Evolutionary conservation across 1,139 yeast species (phyloP), one percentile per base, ranked within the genome.

Genomic region (Geotrichum candidum): DNA sequence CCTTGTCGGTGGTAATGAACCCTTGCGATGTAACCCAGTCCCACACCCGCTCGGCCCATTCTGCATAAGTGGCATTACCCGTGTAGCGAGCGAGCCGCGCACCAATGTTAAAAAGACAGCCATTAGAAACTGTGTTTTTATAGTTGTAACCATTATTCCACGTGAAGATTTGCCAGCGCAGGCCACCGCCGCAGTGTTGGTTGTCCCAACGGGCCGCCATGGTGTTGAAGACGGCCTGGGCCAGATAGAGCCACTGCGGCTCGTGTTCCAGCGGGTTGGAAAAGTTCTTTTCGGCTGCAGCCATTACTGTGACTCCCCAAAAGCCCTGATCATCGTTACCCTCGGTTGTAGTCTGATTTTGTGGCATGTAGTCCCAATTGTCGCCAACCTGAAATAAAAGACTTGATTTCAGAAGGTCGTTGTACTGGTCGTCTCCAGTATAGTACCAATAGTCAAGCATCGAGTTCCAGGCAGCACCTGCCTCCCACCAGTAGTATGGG

Each of bases 121-220:
- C 97, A 72, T 91, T 92, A 23, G 96, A 84, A 64, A 92, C 95
- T 13, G 96, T 80, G 74, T 92, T 92, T 76, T 92, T 92, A 74
- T 92, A 92, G 74, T 89, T 88, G 73, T 91, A 92, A 67, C 98
- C 98, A 9, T 91, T 81, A 73, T 92, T 92, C 96, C 96, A 92
- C 65, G 88, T 83, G 78, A 90, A 92, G 72, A 92, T 92, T 77
- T 92, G 98, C 98, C 98, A 92, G 76, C 97, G 83, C 65, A 92
- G 80, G 1, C 98, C 98, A 64, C 98, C 98, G 58, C 81, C 82
- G 76, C 98, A 92, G 60, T 81, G 70, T 2, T 72, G 78, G 10
- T 74, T 69, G 72, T 92, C 97, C 98, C 98, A 92, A 74, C 97
- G 82, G 51, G 82, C 76, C 52, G 90, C 83, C 97, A 92, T 91